phyloP scores from a whole-genome alignment of 148 eudicot species.

The Linanthus parryae region DNA sequence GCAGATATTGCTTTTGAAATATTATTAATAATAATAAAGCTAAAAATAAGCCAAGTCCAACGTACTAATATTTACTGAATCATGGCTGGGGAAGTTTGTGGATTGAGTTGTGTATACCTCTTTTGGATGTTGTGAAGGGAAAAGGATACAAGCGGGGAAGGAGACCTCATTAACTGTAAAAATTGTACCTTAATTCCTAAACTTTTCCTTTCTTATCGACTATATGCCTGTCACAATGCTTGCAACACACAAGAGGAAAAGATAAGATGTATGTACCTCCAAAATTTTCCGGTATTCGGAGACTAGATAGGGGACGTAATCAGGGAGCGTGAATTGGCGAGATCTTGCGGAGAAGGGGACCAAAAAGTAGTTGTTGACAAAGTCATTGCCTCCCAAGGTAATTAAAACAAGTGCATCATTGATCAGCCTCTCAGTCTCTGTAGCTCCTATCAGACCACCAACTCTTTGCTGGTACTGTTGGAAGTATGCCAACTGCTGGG shows the following conservation, averaged over 20 bases:
- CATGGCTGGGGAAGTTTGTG: no score
- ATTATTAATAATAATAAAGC: no score
- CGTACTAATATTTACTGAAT: no score
- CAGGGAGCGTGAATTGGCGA: constrained; percentile 17
- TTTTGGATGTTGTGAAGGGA: no score
- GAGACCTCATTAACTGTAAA: no score
- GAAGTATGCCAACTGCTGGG: constrained; percentile 15
- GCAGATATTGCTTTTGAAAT: no score
- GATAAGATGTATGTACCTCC: constrained; percentile 6
- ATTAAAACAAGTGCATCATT: constrained; percentile 17
- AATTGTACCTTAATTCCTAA: no score
- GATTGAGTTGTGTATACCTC: no score
- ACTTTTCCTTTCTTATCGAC: no score
- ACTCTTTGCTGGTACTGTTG: constrained; percentile 20
- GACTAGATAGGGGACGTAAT: constrained; percentile 12
- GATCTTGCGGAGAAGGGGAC: constrained; percentile 18
- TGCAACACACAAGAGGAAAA: not conserved
- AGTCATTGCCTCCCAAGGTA: constrained; percentile 19
- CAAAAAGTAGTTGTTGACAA: constrained; percentile 22
- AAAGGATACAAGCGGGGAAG: no score
- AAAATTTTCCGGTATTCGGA: constrained; percentile 17
- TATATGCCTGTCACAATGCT: no score
- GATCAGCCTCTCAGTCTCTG: constrained; percentile 4
- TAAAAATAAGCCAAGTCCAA: no score
- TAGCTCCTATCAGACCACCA: constrained; percentile 6